Evolutionary conservation across 306 rosid species (phyloP), one percentile per base, ranked within the genome.

Genomic region (Cucurbita ficifolia): DNA sequence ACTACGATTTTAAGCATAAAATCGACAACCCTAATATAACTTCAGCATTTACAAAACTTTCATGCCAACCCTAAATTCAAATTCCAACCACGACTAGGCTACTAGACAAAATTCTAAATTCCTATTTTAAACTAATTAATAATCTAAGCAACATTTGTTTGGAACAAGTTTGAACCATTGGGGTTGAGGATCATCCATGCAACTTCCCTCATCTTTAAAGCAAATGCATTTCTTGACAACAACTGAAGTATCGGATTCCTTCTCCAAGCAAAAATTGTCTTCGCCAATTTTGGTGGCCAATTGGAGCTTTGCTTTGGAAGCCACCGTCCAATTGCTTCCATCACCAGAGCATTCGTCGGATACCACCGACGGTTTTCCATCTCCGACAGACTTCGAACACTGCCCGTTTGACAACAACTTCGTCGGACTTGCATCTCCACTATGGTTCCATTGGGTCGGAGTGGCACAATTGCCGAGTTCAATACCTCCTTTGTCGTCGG

Each of bases 151-250:
- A 82, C 77, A 43, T 81, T 83, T 49, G 89, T 75, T n/a, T 21
- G 86, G 50, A 77, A 86, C 49, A 36, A 86, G 84, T 49, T 77
- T 76, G 76, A 86, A 83, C 87, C 89, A 81, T 8, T 83, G 90
- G 59, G 52, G 71, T 29, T 73, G 84, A 22, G 87, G 86, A 76
- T 79, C 70, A 18, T 79, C 86, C 7, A 77, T 12, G 73, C 87
- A 86, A 6, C 65, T 59, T 38, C 43, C 81, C 54, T 86, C 74
- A 57, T 79, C 83, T 24, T 46, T n/a, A n/a, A 79, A 50, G 78
- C 90, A 86, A 51, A 83, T 81, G 76, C 86, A 86, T 59, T 77
- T 81, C 14, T 24, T 75, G 39, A 82, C 59, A 35, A 81, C 78
- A 56, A 87, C 46, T 16, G 33, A 42, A 13, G 84, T 67, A n/a